Conservation (phyloP, 2,329 filamentous ascomycete genomes). For the Calonectria fujianensis region DNA sequence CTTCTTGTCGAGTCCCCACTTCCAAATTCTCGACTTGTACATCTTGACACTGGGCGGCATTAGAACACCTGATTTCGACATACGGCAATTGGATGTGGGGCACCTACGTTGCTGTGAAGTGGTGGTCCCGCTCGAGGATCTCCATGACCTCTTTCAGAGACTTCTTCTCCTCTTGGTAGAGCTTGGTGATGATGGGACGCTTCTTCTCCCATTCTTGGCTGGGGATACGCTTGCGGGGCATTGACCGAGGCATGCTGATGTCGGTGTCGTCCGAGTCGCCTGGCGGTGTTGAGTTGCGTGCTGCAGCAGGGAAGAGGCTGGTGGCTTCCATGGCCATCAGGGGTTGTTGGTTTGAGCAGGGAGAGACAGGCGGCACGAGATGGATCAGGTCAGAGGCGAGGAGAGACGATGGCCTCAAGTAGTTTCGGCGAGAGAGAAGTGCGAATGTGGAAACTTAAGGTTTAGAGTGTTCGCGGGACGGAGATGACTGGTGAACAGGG, state of each 20-base stretch:
- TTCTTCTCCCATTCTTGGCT: constrained; percentile 59
- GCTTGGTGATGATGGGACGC: constrained; percentile 60
- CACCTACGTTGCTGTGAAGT: constrained; percentile 64
- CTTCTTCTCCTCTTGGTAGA: constrained; percentile 64
- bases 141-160: constrained; percentile 65
- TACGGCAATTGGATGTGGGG: not conserved
- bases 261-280: constrained; percentile 57
- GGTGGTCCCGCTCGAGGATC: constrained; percentile 61
- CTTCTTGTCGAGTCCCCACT: constrained; percentile 66
- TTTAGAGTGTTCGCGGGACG: constrained; percentile 31
- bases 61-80: constrained; percentile 1
- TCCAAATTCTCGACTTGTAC: constrained; percentile 66
- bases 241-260: constrained; percentile 51
- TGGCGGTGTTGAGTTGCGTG: constrained; percentile 52
- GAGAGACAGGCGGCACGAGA: constrained; percentile 4
- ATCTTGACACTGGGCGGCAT: constrained; percentile 61
- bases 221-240: constrained; percentile 58
- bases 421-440: not conserved
- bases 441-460: constrained; percentile 25
- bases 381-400: not conserved
- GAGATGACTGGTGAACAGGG: constrained; percentile 25
- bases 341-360: not conserved
- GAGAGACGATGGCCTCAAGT: constrained; percentile 9
- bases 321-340: constrained; percentile 49
- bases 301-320: constrained; percentile 49